Evolutionary conservation across 371 early-diverging fungal genomes (phyloP).

Genomic region (Zychaea mexicana): DNA sequence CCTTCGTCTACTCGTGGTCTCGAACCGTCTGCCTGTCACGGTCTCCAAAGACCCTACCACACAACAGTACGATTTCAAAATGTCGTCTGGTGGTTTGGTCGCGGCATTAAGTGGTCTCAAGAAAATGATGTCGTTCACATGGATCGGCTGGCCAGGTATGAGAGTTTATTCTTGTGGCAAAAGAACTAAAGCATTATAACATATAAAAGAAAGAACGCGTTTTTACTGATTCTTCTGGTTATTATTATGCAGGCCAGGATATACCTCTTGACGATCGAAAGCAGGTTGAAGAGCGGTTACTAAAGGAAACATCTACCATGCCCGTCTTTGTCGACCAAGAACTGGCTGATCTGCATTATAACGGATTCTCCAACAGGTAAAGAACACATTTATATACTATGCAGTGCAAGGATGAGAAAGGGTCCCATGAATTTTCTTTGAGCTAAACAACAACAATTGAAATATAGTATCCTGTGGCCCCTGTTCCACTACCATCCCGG

Average conservation of each 20-base stretch:
- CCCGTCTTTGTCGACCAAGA: constrained; percentile 98
- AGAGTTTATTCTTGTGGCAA: constrained; percentile 55
- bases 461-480: constrained; percentile 92
- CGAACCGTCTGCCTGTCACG: constrained; percentile 99
- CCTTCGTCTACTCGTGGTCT: constrained; percentile 91
- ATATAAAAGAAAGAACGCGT: background rate
- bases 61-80: constrained; percentile 71
- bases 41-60: constrained; percentile 72
- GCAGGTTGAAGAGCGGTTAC: constrained; percentile 70
- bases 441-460: background rate
- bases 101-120: constrained; percentile 95
- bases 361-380: constrained; percentile 97
- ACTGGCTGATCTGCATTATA: constrained; percentile 98
- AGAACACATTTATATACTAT: too few relatives aligned
- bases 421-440: background rate
- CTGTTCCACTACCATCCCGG: constrained; percentile 99
- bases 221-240: background rate
- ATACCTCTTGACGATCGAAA: constrained; percentile 84
- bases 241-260: constrained; percentile 64
- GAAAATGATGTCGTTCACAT: constrained; percentile 94
- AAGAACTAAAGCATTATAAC: too few relatives aligned
- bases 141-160: constrained; percentile 99
- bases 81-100: constrained; percentile 98
- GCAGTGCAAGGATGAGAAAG: too few relatives aligned
- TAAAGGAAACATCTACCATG: constrained; percentile 85